phyloP scores from a whole-genome alignment of 2,329 filamentous ascomycete genomes.

The Rutstroemia sp. region DNA sequence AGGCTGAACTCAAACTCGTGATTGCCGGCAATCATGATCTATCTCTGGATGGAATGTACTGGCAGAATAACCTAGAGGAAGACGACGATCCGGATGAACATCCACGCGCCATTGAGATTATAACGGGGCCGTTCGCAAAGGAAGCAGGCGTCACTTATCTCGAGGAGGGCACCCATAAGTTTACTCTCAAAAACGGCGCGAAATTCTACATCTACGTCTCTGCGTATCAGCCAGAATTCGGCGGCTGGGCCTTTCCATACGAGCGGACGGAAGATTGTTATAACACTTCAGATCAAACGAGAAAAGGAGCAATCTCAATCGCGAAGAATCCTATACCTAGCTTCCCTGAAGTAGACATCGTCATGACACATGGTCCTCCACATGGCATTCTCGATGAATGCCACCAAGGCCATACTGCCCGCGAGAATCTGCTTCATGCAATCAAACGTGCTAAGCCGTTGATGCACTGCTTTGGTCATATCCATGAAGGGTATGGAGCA shows the following conservation, averaged over 20 bases:
- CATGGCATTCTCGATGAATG: slow-evolving; percentile 38
- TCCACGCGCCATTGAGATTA: slow-evolving; percentile 15
- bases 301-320: slow-evolving; percentile 12
- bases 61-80: slow-evolving; percentile 1
- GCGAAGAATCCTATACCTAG: slow-evolving; percentile 32
- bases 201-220: slow-evolving; percentile 29
- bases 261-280: slow-evolving; percentile 23
- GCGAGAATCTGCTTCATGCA: slow-evolving; percentile 45
- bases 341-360: slow-evolving; percentile 43
- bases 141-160: slow-evolving; percentile 27
- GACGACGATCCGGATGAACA: slow-evolving; percentile 14
- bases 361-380: slow-evolving; percentile 56
- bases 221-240: slow-evolving; percentile 28
- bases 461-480: slow-evolving; percentile 56
- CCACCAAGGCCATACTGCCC: slow-evolving; percentile 56
- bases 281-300: slow-evolving; percentile 14
- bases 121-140: slow-evolving; percentile 20
- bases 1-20: slow-evolving; percentile 51
- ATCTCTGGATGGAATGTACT: slow-evolving; percentile 47
- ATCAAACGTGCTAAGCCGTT: slow-evolving; percentile 41
- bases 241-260: slow-evolving; percentile 27
- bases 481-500: slow-evolving; percentile 54
- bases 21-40: slow-evolving; percentile 58
- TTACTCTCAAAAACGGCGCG: slow-evolving; percentile 25
- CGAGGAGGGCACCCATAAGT: slow-evolving; percentile 27